Base-by-base conservation (phyloP, 768 basidiomycete genomes). In the Sporobolomyces phaffii region DNA sequence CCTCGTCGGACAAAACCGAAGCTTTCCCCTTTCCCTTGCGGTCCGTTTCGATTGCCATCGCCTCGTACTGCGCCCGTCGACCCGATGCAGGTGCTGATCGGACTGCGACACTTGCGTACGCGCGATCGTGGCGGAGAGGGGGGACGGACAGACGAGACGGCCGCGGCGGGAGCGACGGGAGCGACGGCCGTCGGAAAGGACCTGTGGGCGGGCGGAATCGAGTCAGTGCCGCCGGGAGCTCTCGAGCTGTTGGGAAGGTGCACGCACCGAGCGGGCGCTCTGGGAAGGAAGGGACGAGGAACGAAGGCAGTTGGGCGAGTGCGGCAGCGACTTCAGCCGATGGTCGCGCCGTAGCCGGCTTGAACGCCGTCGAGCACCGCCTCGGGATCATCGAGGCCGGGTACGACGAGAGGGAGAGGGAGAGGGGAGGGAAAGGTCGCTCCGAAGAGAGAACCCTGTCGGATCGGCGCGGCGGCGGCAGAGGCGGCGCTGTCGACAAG, bases 281-380 rank as follows among this genome's bases (percentile, higher is more conserved):
- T n/a, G 61, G 38, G 60, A 65, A 65, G n/a, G 63, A 69, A 0
- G 68, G 68, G 6, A 69, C 62, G 53, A 69, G 60, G 56, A 65
- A 69, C 8, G 63, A 1, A 0, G 68, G 68, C 3, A 64, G 34
- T n/a, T 64, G 48, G 17, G 68, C 68, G 33, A 69, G 28, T 18
- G 54, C 60, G 8, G 49, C 48, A 2, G 60, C 20, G 26, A 65
- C 26, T 17, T 69, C 60, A 33, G 31, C 20, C 2, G 40, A 28
- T 26, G 18, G 54, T 7, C 24, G 5, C 5, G 8, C 2, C 3
- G 24, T 5, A 11, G 18, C 28, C 4, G 41, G n/a, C 10, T 20
- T 41, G 22, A 41, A 3, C 10, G 40, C 9, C 43, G 24, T 43
- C 8, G 40, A 43, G 26, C 54, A 56, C 43, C 4, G n/a, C 20